These are phyloP conservation scores for Telopea speciosissima DNA, from an alignment of 177 flowering plant genomes.

Conservation along the genomic window DNA sequence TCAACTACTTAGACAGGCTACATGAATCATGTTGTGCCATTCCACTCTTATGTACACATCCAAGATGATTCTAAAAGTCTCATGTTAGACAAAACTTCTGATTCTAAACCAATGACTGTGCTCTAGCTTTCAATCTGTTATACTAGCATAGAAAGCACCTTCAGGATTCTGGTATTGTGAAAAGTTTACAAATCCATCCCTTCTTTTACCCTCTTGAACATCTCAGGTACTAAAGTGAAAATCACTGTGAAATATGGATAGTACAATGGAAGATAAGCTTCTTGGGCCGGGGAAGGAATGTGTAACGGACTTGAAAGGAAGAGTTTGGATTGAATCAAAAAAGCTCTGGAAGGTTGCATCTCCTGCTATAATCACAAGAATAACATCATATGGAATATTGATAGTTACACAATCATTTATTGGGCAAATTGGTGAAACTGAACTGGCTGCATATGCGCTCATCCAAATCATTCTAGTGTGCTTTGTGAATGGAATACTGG, in stretches of 20 bases:
- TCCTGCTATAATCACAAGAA: conserved; percentile 17
- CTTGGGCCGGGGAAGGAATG: background rate
- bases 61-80: too few species aligned
- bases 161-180: too few species aligned
- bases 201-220: too few species aligned
- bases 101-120: too few species aligned
- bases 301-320: conserved; percentile 3
- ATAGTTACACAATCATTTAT: conserved; percentile 25
- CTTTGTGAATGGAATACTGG: conserved; percentile 11
- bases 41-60: too few species aligned
- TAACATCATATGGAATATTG: conserved; percentile 22
- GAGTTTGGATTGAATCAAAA: conserved; percentile 18
- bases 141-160: too few species aligned
- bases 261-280: conserved; percentile 5
- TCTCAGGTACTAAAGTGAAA: too few species aligned
- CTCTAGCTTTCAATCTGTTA: too few species aligned
- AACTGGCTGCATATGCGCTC: conserved; percentile 30
- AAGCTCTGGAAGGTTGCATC: conserved; percentile 18
- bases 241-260: background rate
- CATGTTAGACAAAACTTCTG: too few species aligned
- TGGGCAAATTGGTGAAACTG: conserved; percentile 19
- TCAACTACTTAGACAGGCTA: too few species aligned
- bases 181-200: too few species aligned
- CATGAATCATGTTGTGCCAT: too few species aligned
- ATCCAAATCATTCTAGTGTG: conserved; percentile 19